These are phyloP conservation scores for Endotrypanum monterogeii DNA, from an alignment of 208 protist species.

Conservation along the genomic window DNA sequence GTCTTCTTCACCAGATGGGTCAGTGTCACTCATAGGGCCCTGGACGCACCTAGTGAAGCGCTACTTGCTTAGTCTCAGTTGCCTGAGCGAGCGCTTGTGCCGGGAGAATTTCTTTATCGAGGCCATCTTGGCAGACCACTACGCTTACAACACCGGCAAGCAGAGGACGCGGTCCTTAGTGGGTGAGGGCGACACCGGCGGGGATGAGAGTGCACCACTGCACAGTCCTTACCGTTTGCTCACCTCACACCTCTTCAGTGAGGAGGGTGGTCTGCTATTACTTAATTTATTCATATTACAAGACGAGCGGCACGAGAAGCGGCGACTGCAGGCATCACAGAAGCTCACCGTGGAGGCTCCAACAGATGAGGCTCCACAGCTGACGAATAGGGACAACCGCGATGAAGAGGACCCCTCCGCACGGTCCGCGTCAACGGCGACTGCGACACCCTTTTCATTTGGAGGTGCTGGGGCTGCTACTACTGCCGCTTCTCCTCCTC, in stretches of 20 bases:
- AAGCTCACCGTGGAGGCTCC: slow-evolving; percentile 24
- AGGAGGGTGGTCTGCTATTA: slow-evolving; percentile 60
- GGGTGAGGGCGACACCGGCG: not conserved
- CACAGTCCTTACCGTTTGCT: slow-evolving; percentile 34
- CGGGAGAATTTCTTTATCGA: slow-evolving; percentile 39
- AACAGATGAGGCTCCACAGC: not conserved
- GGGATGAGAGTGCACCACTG: not conserved
- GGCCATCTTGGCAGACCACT: slow-evolving; percentile 43
- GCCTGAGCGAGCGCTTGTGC: slow-evolving; percentile 43
- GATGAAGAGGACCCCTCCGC: not conserved
- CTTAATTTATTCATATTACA: slow-evolving; percentile 40
- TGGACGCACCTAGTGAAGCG: slow-evolving; percentile 21
- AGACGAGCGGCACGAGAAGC: slow-evolving; percentile 22
- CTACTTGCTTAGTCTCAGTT: slow-evolving; percentile 43
- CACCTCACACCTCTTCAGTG: slow-evolving; percentile 68
- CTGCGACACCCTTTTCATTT: not conserved
- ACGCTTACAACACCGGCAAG: slow-evolving; percentile 30
- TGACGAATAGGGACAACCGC: not conserved
- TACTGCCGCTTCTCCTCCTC: slow-evolving; percentile 7
- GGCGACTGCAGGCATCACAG: slow-evolving; percentile 21
- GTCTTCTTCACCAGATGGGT: not conserved
- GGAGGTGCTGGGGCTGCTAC: too few relatives aligned
- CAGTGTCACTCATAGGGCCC: slow-evolving; percentile 1
- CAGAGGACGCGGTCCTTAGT: not conserved
- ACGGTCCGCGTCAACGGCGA: not conserved